Percentiles rank a stretch among this genome's conserved stretches.
Conservation (phyloP, 2,329 filamentous ascomycete genomes). For the Alternaria sp. region DNA sequence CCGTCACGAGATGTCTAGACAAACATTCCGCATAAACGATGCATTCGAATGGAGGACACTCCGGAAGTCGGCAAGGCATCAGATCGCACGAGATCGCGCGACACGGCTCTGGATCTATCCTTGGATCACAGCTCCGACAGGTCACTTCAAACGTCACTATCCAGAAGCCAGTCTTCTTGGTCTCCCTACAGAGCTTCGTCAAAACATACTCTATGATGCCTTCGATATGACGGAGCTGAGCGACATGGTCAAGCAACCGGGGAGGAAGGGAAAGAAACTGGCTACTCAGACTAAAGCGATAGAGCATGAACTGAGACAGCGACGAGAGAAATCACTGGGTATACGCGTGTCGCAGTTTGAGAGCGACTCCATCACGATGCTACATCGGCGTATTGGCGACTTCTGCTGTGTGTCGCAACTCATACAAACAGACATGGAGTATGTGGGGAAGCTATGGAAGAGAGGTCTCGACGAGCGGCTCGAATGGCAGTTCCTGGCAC, state of each 20-base stretch:
- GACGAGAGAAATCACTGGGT: background rate
- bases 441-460: slow-evolving; percentile 15
- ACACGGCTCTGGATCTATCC: slow-evolving; percentile 12
- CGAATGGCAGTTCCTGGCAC: background rate
- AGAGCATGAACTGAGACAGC: background rate
- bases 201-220: slow-evolving; percentile 17
- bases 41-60: slow-evolving; percentile 2
- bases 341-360: background rate
- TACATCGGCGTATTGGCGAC: slow-evolving; percentile 8
- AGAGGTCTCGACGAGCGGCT: background rate
- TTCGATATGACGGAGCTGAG: background rate
- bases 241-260: background rate
- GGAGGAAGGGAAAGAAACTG: background rate
- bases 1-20: background rate
- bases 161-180: slow-evolving; percentile 18
- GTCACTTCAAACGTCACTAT: background rate
- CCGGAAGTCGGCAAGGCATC: background rate
- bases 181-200: slow-evolving; percentile 25
- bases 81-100: slow-evolving; percentile 1
- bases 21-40: background rate
- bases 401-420: slow-evolving; percentile 17
- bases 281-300: background rate
- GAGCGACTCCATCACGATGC: background rate
- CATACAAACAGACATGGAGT: slow-evolving; percentile 21
- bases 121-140: slow-evolving; percentile 10